Percentiles rank a stretch among this genome's conserved stretches.
These are phyloP conservation scores for Globisporangium splendens DNA, from an alignment of 352 stramenopile species.

Conservation along the genomic window DNA sequence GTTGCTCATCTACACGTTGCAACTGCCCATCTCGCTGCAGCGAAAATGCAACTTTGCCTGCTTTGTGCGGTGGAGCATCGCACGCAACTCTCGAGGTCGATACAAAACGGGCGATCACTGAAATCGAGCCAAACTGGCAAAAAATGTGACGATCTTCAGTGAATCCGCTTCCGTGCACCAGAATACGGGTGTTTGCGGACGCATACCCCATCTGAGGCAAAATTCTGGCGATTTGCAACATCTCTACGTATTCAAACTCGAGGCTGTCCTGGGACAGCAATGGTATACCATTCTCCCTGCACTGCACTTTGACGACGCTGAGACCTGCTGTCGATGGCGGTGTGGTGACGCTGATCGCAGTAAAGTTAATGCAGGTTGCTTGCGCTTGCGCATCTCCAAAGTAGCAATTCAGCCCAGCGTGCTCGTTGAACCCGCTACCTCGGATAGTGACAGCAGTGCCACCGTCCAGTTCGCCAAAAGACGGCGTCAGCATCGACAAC, in stretches of 20 bases:
- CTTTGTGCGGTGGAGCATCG: background rate
- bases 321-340: background rate
- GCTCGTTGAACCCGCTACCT: conserved; percentile 2
- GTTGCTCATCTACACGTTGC: background rate
- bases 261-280: background rate
- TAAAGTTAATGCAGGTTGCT: conserved; percentile 8
- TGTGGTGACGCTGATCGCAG: background rate
- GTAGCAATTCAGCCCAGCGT: background rate
- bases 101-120: conserved; percentile 1
- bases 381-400: background rate
- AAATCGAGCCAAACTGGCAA: conserved; percentile 1
- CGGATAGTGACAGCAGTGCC: conserved; percentile 8
- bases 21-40: background rate
- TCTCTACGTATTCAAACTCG: conserved; percentile 7
- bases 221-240: background rate
- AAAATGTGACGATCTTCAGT: background rate
- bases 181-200: background rate
- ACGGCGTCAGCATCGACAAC: conserved; percentile 1
- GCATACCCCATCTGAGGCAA: conserved; percentile 3
- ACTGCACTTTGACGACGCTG: background rate
- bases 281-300: background rate
- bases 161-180: conserved; percentile 9
- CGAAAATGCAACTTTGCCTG: conserved; percentile 1
- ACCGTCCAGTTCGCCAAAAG: conserved; percentile 4
- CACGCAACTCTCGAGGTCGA: background rate